Conservation (phyloP, 225 moss, liverwort and hornwort genomes). For the Sphagnum contortum region DNA sequence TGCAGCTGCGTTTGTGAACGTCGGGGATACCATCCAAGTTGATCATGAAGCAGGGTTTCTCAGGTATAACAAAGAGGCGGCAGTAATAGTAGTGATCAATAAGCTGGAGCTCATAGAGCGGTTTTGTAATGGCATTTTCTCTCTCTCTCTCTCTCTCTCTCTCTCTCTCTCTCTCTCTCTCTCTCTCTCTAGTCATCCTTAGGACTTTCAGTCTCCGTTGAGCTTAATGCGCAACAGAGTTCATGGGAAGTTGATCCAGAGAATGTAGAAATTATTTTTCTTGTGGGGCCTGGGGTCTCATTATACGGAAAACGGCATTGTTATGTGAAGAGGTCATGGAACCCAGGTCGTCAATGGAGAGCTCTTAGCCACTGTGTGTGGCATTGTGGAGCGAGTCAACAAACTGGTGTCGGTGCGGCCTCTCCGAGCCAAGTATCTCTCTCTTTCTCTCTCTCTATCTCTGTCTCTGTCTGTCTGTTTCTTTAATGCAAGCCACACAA, state of each 20-base stretch:
- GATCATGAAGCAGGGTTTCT: slow-evolving; percentile 78
- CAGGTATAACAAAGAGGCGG: slow-evolving; percentile 25
- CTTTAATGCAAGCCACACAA: no score
- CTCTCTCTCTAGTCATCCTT: no score
- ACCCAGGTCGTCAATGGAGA: slow-evolving; percentile 79
- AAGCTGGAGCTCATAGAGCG: not conserved
- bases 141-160: no score
- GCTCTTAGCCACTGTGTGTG: slow-evolving; percentile 89
- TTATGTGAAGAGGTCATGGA: slow-evolving; percentile 66
- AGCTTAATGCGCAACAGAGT: no score
- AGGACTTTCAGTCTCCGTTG: no score
- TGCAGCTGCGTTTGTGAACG: slow-evolving; percentile 58
- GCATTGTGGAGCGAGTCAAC: slow-evolving; percentile 90
- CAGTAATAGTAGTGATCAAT: not conserved
- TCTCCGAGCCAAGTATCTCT: slow-evolving; percentile 69
- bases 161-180: no score
- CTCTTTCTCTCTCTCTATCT: not conserved
- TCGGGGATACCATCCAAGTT: slow-evolving; percentile 81
- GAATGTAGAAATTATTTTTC: no score
- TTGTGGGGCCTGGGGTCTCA: no score
- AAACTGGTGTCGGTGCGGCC: slow-evolving; percentile 97
- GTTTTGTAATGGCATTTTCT: no score
- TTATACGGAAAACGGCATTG: no score
- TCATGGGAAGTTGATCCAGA: no score
- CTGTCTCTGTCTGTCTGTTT: no score